These are phyloP conservation scores for Pistacia vera DNA, from an alignment of 345 rosid genomes.

Conservation along the genomic window DNA sequence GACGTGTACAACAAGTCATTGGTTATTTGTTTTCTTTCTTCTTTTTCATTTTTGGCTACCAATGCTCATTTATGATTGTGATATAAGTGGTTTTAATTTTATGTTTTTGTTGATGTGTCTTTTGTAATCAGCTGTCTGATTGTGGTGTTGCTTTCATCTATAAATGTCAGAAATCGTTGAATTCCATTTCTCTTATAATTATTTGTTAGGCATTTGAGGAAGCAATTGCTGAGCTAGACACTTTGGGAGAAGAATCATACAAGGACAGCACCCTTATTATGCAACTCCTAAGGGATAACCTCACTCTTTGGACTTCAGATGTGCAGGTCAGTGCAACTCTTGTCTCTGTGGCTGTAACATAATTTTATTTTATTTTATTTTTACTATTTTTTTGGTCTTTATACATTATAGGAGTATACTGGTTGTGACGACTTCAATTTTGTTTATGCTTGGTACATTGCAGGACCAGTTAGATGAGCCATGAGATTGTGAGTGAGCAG, in stretches of 20 bases:
- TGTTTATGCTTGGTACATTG: constrained; percentile 12
- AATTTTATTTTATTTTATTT: background rate
- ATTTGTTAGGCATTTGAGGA: constrained; percentile 82
- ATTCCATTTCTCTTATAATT: background rate
- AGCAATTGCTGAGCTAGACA: constrained; percentile 94
- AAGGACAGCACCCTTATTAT: constrained; percentile 98
- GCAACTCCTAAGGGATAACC: constrained; percentile 94
- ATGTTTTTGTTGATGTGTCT: background rate
- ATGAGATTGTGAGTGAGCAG: constrained; percentile 28
- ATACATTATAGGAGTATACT: background rate
- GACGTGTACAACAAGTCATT: background rate
- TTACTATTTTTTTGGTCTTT: background rate
- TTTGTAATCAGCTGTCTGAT: constrained; percentile 3
- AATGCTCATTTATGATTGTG: background rate
- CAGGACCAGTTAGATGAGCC: constrained; percentile 88
- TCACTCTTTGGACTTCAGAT: constrained; percentile 98
- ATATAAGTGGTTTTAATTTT: background rate
- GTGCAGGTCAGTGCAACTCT: constrained; percentile 55
- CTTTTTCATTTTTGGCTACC: background rate
- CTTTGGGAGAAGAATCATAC: constrained; percentile 95
- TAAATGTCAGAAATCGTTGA: background rate
- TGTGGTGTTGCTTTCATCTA: background rate
- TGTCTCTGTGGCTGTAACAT: background rate
- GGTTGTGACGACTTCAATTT: background rate
- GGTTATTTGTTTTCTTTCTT: background rate